Conservation (phyloP, 2,329 filamentous ascomycete genomes). For the Aspergillus fijiensis region DNA sequence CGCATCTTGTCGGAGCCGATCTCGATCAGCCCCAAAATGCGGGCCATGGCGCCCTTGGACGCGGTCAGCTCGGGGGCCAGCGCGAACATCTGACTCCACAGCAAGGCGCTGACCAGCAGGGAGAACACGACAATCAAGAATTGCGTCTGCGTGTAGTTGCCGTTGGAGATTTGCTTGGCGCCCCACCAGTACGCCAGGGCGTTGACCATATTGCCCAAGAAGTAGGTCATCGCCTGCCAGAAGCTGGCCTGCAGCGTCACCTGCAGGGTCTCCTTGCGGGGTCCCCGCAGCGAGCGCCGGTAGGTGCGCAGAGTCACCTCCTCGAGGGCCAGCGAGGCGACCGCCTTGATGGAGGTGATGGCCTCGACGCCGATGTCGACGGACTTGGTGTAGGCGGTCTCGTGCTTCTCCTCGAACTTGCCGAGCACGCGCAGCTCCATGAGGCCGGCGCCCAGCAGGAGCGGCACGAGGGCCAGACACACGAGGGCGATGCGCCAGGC, state of each 20-base stretch:
- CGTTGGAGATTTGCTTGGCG: slow-evolving; percentile 64
- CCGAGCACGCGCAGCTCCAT: slow-evolving; percentile 65
- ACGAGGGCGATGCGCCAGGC: slow-evolving; percentile 76
- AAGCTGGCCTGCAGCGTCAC: slow-evolving; percentile 47
- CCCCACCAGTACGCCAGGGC: slow-evolving; percentile 81
- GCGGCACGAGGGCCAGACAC: slow-evolving; percentile 65
- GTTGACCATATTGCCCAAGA: slow-evolving; percentile 64
- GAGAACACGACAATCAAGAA: slow-evolving; percentile 73
- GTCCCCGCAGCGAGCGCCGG: slow-evolving; percentile 44
- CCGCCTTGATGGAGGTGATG: slow-evolving; percentile 44
- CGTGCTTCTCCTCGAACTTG: slow-evolving; percentile 56
- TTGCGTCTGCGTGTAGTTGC: slow-evolving; percentile 62
- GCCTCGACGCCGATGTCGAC: slow-evolving; percentile 49
- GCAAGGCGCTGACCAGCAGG: slow-evolving; percentile 69
- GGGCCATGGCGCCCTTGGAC: slow-evolving; percentile 60
- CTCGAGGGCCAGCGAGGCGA: slow-evolving; percentile 53
- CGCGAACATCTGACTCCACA: slow-evolving; percentile 72
- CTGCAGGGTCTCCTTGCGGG: slow-evolving; percentile 49
- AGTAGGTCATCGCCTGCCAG: slow-evolving; percentile 45
- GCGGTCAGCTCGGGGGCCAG: slow-evolving; percentile 68
- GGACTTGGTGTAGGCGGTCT: slow-evolving; percentile 51
- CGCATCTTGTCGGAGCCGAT: slow-evolving; percentile 28
- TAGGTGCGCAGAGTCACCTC: slow-evolving; percentile 49
- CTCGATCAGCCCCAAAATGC: slow-evolving; percentile 50
- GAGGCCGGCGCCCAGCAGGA: slow-evolving; percentile 66